These are phyloP conservation scores for Fusarium sp. DNA, from an alignment of 2,329 filamentous ascomycete species.

Conservation along the genomic window DNA sequence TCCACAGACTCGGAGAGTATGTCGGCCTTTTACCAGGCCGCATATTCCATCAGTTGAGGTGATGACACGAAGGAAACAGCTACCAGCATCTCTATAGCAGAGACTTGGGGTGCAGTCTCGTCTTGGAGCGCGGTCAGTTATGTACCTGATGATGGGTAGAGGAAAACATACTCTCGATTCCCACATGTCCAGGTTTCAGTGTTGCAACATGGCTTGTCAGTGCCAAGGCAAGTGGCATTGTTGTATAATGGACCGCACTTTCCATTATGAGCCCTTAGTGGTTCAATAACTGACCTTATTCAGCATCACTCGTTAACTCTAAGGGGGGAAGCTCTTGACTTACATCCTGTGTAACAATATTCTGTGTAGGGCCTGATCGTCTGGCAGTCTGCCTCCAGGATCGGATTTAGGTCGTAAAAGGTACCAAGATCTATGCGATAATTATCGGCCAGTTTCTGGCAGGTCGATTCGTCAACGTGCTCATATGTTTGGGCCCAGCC, in stretches of 20 bases:
- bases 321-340: background rate
- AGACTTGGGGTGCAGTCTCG: background rate
- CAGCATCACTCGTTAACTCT: background rate
- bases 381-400: background rate
- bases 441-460: background rate
- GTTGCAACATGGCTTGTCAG: background rate
- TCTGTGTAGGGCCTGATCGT: background rate
- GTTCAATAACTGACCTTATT: background rate
- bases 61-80: background rate
- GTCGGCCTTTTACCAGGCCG: background rate
- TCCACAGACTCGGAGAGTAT: background rate
- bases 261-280: background rate
- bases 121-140: background rate
- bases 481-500: background rate
- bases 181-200: conserved; percentile 1
- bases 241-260: background rate
- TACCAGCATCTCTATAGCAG: background rate
- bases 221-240: background rate
- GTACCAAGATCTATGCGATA: background rate
- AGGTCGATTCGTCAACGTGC: background rate
- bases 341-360: background rate
- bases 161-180: background rate
- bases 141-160: background rate
- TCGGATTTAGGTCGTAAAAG: background rate
- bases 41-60: background rate